These are phyloP conservation scores for Agrostemma githago DNA, from an alignment of 148 eudicot genomes.

Conservation along the genomic window DNA sequence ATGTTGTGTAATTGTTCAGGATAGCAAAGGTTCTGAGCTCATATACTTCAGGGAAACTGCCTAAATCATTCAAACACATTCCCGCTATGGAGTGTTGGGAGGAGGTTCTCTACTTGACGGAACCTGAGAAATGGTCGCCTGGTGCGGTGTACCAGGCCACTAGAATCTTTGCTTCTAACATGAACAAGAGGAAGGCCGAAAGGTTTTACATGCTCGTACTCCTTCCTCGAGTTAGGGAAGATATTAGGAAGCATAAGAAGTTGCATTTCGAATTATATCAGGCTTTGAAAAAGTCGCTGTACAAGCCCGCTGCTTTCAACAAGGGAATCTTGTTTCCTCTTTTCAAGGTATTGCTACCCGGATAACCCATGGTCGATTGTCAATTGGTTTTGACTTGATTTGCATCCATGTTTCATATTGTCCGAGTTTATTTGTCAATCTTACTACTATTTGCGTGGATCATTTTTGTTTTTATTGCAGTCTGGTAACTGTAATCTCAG, in stretches of 20 bases:
- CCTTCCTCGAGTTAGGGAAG: constrained; percentile 81
- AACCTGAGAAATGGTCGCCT: constrained; percentile 94
- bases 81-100: constrained; percentile 69
- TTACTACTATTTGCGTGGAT: neutral
- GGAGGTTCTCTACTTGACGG: constrained; percentile 76
- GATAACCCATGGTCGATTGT: neutral
- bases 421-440: neutral
- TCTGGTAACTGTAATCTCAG: constrained; percentile 77
- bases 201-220: constrained; percentile 77
- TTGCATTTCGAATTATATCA: constrained; percentile 74
- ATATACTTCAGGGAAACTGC: constrained; percentile 77
- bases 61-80: constrained; percentile 76
- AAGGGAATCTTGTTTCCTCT: constrained; percentile 85
- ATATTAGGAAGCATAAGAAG: constrained; percentile 70
- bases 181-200: constrained; percentile 74
- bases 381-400: neutral
- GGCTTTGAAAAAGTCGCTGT: constrained; percentile 68
- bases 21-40: constrained; percentile 65
- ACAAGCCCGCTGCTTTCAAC: constrained; percentile 95
- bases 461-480: constrained; percentile 28
- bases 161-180: constrained; percentile 84
- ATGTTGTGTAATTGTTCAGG: constrained; percentile 26
- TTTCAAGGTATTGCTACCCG: constrained; percentile 54
- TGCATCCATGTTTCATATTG: neutral
- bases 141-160: constrained; percentile 85